Conservation (phyloP, 805 yeast genomes). For the Pichia scutulata region DNA sequence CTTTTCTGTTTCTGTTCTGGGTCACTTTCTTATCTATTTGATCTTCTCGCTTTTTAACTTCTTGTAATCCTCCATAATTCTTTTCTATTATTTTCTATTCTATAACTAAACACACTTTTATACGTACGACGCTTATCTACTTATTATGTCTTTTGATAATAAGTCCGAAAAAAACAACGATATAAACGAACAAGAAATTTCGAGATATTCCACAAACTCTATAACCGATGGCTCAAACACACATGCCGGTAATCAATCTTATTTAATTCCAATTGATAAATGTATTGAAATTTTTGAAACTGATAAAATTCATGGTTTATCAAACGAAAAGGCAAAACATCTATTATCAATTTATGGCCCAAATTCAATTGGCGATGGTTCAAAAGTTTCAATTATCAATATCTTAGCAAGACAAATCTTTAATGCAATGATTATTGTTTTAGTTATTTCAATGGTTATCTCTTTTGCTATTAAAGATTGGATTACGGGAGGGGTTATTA, state of each 20-base stretch:
- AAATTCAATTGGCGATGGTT: conserved; percentile 55
- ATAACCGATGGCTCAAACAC: not conserved
- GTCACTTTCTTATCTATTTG: too few relatives aligned
- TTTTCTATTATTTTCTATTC: not conserved
- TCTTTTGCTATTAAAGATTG: conserved; percentile 69
- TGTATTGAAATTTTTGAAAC: conserved; percentile 26
- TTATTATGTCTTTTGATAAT: not conserved
- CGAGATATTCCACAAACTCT: conserved; percentile 6
- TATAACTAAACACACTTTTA: not conserved
- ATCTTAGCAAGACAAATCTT: conserved; percentile 61
- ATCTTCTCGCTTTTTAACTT: not conserved
- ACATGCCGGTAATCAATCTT: conserved; percentile 15
- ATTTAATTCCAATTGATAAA: conserved; percentile 16
- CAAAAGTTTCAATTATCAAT: conserved; percentile 42
- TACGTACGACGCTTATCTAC: not conserved
- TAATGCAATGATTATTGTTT: conserved; percentile 73
- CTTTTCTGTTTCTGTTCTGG: too few relatives aligned
- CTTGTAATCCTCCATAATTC: too few relatives aligned
- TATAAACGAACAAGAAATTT: conserved; percentile 5
- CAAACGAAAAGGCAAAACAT: conserved; percentile 26
- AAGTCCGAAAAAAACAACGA: conserved; percentile 9
- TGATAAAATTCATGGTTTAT: conserved; percentile 41
- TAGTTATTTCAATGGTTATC: conserved; percentile 60
- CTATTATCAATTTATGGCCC: conserved; percentile 38
- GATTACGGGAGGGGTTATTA: conserved; percentile 79